Evolutionary conservation across 352 stramenopile genomes (phyloP), one percentile per base, ranked within the genome.

Genomic region (Discostella stelligera): DNA sequence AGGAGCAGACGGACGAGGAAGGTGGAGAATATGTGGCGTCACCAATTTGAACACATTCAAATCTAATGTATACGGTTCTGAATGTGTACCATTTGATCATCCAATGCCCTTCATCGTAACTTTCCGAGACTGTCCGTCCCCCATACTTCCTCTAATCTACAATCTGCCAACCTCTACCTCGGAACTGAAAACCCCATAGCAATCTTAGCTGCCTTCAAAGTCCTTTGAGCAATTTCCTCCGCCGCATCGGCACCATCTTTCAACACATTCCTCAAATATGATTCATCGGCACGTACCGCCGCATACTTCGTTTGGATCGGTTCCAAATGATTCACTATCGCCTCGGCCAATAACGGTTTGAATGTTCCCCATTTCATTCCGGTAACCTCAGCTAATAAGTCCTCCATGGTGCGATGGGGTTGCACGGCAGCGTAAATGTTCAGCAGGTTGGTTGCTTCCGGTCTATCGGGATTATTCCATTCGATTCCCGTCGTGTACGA

Each of bases 371-470:
- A 96, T 48, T 71, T 85, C 82, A 96, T 89, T 39, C 92, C 84
- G 27, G 71, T 74, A 9, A 95, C 88, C 71, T 96, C 85, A 1
- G 79, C 74, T 7, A 89, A 67, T 70, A 95, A 90, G 30, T 96
- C 90, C 30, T 96, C 90, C 39, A 95, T 82, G 4, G 77, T 95
- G 23, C 85, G 69, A 48, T 77, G 78, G 32, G 85, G 83, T 71
- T 91, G 88, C 32, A 98, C 95, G 21, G 95, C 85, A 20, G 87
- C 74, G 71, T 95, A 96, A 72, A 96, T 96, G 59, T 91, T 97
- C 0, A 99, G 87, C 50, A 99, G 80, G 82, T 99, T 99, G 11
- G 94, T 96, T 20, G 96, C 89, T 37, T 98, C 97, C 4, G 96
- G 96, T 62, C 97, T 91, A 52, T 94, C 90, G 2, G 91, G 81